Conservation (phyloP, 768 basidiomycete genomes). For the Tubosaeta brunneosetosa region DNA sequence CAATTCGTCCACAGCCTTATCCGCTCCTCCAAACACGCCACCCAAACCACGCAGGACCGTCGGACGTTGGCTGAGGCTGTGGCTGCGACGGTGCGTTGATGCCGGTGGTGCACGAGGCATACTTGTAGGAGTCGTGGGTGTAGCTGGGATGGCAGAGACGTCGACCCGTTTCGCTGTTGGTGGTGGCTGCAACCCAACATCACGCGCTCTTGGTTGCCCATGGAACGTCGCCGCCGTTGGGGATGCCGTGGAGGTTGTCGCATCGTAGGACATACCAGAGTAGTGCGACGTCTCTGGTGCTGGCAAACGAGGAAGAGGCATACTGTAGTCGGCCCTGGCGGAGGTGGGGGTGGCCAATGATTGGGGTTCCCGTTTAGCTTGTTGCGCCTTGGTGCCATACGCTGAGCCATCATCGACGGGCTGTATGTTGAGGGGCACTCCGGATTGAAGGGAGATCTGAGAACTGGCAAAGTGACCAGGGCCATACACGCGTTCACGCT, state of each 20-base stretch:
- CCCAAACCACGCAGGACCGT: slow-evolving; percentile 49
- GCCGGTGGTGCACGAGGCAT: slow-evolving; percentile 70
- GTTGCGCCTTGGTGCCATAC: slow-evolving; percentile 25
- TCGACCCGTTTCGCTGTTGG: slow-evolving; percentile 28
- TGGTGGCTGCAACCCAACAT: slow-evolving; percentile 46
- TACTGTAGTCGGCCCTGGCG: slow-evolving; percentile 68
- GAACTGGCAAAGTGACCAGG: slow-evolving; percentile 92
- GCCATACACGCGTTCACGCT: slow-evolving; percentile 91
- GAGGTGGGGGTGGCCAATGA: slow-evolving; percentile 22
- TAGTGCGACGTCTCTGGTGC: slow-evolving; percentile 79
- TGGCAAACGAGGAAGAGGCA: slow-evolving; percentile 77
- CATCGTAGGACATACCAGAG: slow-evolving; percentile 78
- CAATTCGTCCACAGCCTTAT: slow-evolving; percentile 40
- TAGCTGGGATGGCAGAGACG: slow-evolving; percentile 15
- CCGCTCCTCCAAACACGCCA: slow-evolving; percentile 50
- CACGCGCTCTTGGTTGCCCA: slow-evolving; percentile 60
- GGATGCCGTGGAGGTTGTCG: slow-evolving; percentile 40
- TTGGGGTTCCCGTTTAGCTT: slow-evolving; percentile 31
- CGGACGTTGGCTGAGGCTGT: slow-evolving; percentile 78
- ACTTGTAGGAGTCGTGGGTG: slow-evolving; percentile 28
- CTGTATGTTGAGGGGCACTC: slow-evolving; percentile 15
- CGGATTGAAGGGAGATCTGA: slow-evolving; percentile 59
- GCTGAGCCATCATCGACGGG: slow-evolving; percentile 18
- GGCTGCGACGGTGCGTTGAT: slow-evolving; percentile 75
- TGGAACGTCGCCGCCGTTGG: slow-evolving; percentile 60